Percentiles rank a stretch among this genome's conserved stretches.
Evolutionary conservation across 495 filamentous ascomycete genomes (phyloP).

Genomic region (Aspergillus kassunensis): DNA sequence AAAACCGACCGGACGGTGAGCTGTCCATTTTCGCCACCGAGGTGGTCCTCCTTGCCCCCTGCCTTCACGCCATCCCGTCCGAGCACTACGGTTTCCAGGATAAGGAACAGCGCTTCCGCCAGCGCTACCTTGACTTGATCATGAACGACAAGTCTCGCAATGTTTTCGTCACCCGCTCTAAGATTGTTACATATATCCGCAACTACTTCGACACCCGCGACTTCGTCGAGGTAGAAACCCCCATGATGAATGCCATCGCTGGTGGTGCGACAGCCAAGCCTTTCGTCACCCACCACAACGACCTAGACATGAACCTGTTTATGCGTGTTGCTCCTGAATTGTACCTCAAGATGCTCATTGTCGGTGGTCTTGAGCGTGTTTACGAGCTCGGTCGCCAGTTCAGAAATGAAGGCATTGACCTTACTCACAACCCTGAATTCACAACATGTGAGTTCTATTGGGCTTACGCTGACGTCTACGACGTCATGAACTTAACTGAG

Average conservation of each 20-base stretch:
- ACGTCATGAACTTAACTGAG: slow-evolving; percentile 90
- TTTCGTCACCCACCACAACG: slow-evolving; percentile 93
- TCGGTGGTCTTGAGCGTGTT: slow-evolving; percentile 86
- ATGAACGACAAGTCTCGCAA: slow-evolving; percentile 85
- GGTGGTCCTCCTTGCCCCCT: slow-evolving; percentile 80
- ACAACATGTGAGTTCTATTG: slow-evolving; percentile 97
- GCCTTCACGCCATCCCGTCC: slow-evolving; percentile 87
- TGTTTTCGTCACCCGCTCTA: slow-evolving; percentile 75
- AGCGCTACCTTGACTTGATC: slow-evolving; percentile 91
- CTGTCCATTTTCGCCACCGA: slow-evolving; percentile 90
- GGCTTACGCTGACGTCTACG: slow-evolving; percentile 90
- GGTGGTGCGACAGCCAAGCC: slow-evolving; percentile 96
- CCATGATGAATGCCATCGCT: slow-evolving; percentile 94
- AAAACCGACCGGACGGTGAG: slow-evolving; percentile 82
- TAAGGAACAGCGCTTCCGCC: slow-evolving; percentile 84
- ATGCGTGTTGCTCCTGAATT: slow-evolving; percentile 94
- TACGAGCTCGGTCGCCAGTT: slow-evolving; percentile 92
- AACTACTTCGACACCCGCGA: slow-evolving; percentile 78
- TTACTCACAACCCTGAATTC: slow-evolving; percentile 98
- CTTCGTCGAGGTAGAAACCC: slow-evolving; percentile 95
- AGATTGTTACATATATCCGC: slow-evolving; percentile 81
- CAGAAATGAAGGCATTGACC: slow-evolving; percentile 92
- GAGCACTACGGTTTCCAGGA: slow-evolving; percentile 94
- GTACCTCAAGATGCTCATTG: slow-evolving; percentile 93
- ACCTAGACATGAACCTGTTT: slow-evolving; percentile 86